Evolutionary conservation across 129 eudicot species (phyloP).

Genomic region (Escallonia herrerae): DNA sequence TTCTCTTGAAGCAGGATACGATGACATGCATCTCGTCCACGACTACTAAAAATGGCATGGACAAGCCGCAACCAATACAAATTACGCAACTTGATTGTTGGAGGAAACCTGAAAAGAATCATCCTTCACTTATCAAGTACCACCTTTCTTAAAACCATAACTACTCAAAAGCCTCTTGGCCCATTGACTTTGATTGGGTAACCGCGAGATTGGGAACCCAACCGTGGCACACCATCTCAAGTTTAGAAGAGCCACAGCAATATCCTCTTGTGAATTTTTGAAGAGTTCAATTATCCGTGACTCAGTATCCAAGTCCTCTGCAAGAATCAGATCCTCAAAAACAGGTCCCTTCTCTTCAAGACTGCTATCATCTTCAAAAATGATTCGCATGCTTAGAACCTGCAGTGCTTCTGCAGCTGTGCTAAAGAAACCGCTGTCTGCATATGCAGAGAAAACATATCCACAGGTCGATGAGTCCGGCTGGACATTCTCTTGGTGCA

Average conservation of each 20-base stretch:
- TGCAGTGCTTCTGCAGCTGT: conserved; percentile 89
- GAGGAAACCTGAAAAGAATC: too few species aligned
- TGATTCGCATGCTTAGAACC: conserved; percentile 77
- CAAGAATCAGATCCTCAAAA: conserved; percentile 35
- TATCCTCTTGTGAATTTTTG: conserved; percentile 30
- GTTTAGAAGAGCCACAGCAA: conserved; percentile 53
- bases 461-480: conserved; percentile 68
- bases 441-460: conserved; percentile 56
- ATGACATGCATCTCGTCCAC: too few species aligned
- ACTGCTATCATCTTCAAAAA: conserved; percentile 33
- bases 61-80: too few species aligned
- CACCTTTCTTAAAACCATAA: conserved; percentile 12
- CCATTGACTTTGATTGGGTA: conserved; percentile 61
- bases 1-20: too few species aligned
- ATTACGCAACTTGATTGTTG: too few species aligned
- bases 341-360: conserved; percentile 25
- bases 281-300: conserved; percentile 32
- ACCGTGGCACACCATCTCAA: conserved; percentile 69
- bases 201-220: conserved; percentile 53
- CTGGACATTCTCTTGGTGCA: conserved; percentile 50
- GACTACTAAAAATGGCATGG: too few species aligned
- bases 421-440: conserved; percentile 28
- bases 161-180: conserved; percentile 42
- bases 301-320: conserved; percentile 56
- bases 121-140: too few species aligned